Conservation (phyloP, 2,329 filamentous ascomycete species). For the Tolypocladium tropicale region DNA sequence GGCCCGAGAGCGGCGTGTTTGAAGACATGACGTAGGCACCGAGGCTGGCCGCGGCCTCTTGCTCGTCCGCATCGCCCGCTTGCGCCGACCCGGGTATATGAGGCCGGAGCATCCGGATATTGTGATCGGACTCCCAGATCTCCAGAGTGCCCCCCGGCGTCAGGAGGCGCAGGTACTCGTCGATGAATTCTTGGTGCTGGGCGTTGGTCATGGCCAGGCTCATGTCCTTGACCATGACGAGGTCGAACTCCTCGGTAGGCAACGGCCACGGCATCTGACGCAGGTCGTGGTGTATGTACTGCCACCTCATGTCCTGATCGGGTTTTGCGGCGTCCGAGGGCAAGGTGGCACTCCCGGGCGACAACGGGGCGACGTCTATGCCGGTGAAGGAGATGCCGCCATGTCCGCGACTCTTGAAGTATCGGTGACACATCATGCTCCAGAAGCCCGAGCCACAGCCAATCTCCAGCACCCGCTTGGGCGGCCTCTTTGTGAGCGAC, state of each 20-base stretch:
- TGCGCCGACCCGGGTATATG: constrained; percentile 49
- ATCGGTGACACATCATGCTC: constrained; percentile 79
- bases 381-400: constrained; percentile 68
- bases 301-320: constrained; percentile 73
- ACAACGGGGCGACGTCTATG: constrained; percentile 68
- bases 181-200: constrained; percentile 44
- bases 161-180: constrained; percentile 69
- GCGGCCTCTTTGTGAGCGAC: constrained; percentile 53
- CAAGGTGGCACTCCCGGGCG: constrained; percentile 28
- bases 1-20: constrained; percentile 71
- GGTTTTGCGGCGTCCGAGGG: constrained; percentile 33
- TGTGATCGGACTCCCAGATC: constrained; percentile 82
- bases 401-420: constrained; percentile 60
- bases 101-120: constrained; percentile 71
- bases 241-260: constrained; percentile 68
- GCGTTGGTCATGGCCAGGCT: constrained; percentile 54
- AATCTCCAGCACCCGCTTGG: constrained; percentile 70
- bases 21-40: constrained; percentile 76
- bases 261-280: constrained; percentile 69
- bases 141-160: constrained; percentile 72
- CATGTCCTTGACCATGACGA: constrained; percentile 81
- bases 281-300: constrained; percentile 80
- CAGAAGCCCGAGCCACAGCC: constrained; percentile 84
- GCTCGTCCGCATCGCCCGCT: constrained; percentile 35
- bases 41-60: constrained; percentile 56